Evolutionary conservation across 495 filamentous ascomycete genomes (phyloP).

Genomic region (Trichoderma reesei): DNA sequence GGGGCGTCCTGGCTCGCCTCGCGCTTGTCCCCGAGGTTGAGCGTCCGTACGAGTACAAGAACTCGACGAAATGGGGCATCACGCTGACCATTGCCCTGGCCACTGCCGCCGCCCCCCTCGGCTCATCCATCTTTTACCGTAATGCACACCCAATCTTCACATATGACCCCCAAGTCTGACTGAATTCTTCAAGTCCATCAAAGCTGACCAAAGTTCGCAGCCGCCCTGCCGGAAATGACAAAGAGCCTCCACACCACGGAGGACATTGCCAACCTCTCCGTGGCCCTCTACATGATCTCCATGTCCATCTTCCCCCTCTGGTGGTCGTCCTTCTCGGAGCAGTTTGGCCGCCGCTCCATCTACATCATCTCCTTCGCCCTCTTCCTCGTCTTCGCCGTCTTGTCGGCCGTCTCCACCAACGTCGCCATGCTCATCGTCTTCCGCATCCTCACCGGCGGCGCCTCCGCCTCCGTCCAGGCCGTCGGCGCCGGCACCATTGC

Average conservation of each 20-base stretch:
- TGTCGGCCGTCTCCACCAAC: slow-evolving; percentile 61
- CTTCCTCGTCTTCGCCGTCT: slow-evolving; percentile 66
- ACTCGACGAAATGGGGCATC: slow-evolving; percentile 73
- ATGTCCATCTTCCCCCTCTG: slow-evolving; percentile 91
- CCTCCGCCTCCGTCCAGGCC: slow-evolving; percentile 79
- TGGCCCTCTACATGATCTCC: slow-evolving; percentile 80
- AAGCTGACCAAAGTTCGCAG: too few relatives aligned
- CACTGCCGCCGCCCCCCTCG: slow-evolving; percentile 70
- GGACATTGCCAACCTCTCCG: slow-evolving; percentile 72
- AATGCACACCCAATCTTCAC: background rate
- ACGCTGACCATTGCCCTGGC: slow-evolving; percentile 71
- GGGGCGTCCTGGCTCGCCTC: slow-evolving; percentile 66
- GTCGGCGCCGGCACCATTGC: slow-evolving; percentile 90
- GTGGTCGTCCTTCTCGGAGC: slow-evolving; percentile 90
- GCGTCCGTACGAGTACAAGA: slow-evolving; percentile 60
- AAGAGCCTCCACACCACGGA: slow-evolving; percentile 52
- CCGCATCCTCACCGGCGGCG: slow-evolving; percentile 72
- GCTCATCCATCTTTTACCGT: slow-evolving; percentile 79
- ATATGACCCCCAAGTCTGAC: too few relatives aligned
- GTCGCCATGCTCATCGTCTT: slow-evolving; percentile 83
- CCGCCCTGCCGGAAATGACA: slow-evolving; percentile 62
- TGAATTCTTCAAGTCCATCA: too few relatives aligned
- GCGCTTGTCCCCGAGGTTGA: slow-evolving; percentile 77
- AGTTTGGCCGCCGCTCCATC: slow-evolving; percentile 70
- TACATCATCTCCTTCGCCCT: slow-evolving; percentile 75